Percentiles rank a stretch among this genome's conserved stretches.
Conservation (phyloP, 768 basidiomycete genomes). For the Suillus lakei region DNA sequence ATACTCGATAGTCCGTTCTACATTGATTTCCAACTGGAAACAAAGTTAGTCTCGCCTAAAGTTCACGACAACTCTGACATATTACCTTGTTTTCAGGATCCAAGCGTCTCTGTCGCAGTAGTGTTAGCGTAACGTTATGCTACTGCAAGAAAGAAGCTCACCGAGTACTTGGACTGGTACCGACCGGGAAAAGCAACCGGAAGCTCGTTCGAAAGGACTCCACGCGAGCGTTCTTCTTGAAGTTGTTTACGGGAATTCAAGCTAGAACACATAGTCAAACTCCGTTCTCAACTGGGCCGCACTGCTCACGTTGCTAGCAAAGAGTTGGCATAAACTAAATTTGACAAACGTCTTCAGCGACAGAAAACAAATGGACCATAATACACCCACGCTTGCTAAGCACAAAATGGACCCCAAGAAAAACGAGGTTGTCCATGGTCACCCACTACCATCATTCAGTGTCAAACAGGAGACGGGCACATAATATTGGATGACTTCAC, state of each 20-base stretch:
- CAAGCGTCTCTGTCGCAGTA: neutral
- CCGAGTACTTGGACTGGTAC: slow-evolving; percentile 8
- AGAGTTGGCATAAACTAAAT: slow-evolving; percentile 54
- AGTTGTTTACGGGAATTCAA: slow-evolving; percentile 42
- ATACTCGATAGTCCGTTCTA: slow-evolving; percentile 33
- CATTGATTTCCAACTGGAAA: slow-evolving; percentile 31
- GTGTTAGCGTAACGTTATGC: neutral
- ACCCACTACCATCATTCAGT: slow-evolving; percentile 42
- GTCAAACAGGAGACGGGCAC: neutral
- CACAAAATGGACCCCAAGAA: slow-evolving; percentile 57
- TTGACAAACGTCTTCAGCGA: neutral
- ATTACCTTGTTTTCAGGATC: neutral
- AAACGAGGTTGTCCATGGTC: slow-evolving; percentile 52
- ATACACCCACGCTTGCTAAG: slow-evolving; percentile 51
- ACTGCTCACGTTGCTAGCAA: slow-evolving; percentile 46
- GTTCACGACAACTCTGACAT: neutral
- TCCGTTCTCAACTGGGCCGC: neutral
- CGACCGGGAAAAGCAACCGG: slow-evolving; percentile 29
- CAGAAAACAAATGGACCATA: neutral
- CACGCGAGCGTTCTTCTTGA: slow-evolving; percentile 31
- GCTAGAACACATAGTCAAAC: slow-evolving; percentile 20
- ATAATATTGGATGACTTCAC: slow-evolving; percentile 14
- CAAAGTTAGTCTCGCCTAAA: neutral
- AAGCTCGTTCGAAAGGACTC: slow-evolving; percentile 32
- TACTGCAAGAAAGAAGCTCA: neutral